Evolutionary conservation across 208 protist genomes (phyloP).

Genomic region (Leishmania martiniquensis): DNA sequence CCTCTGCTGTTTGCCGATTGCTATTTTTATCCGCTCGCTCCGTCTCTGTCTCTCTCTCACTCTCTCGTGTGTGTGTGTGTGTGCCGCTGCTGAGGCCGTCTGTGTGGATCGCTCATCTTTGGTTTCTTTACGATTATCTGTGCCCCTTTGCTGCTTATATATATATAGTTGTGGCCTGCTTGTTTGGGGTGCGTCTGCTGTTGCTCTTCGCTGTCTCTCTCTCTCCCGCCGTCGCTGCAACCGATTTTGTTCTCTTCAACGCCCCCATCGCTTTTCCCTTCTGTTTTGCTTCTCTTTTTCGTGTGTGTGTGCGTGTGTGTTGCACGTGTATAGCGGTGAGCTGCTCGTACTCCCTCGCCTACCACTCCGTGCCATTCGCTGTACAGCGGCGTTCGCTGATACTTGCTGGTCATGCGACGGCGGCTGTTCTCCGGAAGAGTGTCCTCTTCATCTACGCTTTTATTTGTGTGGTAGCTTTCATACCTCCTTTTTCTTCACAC

Average conservation of each 20-base stretch:
- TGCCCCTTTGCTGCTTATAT: too few species aligned
- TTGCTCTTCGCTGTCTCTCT: neutral
- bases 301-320: neutral
- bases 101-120: too few species aligned
- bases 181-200: too few species aligned
- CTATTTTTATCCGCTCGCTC: too few species aligned
- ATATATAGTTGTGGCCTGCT: too few species aligned
- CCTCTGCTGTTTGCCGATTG: too few species aligned
- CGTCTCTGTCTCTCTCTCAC: too few species aligned
- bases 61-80: too few species aligned
- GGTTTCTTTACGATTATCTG: too few species aligned
- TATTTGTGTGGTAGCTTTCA: neutral
- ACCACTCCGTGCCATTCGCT: neutral
- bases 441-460: neutral
- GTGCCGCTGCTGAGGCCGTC: too few species aligned
- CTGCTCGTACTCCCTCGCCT: neutral
- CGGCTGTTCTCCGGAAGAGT: neutral
- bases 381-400: neutral
- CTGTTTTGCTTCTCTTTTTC: neutral
- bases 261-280: neutral
- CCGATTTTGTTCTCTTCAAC: neutral
- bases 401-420: neutral
- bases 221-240: too few species aligned
- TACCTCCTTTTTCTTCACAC: neutral
- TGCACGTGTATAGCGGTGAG: too few species aligned